Percentiles rank a stretch among this genome's conserved stretches.
These are phyloP conservation scores for Tuber melanosporum DNA, from an alignment of 495 filamentous ascomycete genomes.

Conservation along the genomic window DNA sequence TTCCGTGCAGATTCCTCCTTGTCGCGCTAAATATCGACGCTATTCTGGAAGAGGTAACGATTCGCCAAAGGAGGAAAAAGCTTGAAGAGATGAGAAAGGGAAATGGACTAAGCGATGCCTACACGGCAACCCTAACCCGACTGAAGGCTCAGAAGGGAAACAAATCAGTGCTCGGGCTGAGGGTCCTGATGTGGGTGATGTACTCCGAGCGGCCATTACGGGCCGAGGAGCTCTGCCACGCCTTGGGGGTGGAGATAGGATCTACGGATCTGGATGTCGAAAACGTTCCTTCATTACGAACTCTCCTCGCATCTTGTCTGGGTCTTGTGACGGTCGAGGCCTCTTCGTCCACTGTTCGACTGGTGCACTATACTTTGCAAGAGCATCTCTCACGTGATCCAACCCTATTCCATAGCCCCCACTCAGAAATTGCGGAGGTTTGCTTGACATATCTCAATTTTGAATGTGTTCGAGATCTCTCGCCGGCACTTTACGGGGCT, in stretches of 20 bases:
- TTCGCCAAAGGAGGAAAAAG: background rate
- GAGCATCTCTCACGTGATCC: background rate
- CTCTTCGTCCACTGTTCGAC: background rate
- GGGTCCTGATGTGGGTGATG: background rate
- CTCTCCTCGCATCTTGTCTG: too few relatives aligned
- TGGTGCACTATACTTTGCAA: background rate
- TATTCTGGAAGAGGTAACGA: background rate
- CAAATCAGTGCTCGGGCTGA: background rate
- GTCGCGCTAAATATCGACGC: background rate
- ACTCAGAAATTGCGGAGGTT: background rate
- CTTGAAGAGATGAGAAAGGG: background rate
- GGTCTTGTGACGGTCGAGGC: too few relatives aligned
- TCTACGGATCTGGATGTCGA: background rate
- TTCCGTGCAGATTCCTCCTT: background rate
- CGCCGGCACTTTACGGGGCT: background rate
- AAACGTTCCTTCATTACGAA: background rate
- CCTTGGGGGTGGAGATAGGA: background rate
- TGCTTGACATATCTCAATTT: background rate
- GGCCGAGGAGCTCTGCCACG: background rate
- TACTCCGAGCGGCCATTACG: background rate
- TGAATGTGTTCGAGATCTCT: background rate
- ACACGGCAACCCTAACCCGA: background rate
- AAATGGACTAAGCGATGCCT: background rate
- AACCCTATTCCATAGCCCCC: background rate
- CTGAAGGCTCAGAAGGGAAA: background rate